Conservation (phyloP, 2,329 filamentous ascomycete species). For the Neonectria punicea region DNA sequence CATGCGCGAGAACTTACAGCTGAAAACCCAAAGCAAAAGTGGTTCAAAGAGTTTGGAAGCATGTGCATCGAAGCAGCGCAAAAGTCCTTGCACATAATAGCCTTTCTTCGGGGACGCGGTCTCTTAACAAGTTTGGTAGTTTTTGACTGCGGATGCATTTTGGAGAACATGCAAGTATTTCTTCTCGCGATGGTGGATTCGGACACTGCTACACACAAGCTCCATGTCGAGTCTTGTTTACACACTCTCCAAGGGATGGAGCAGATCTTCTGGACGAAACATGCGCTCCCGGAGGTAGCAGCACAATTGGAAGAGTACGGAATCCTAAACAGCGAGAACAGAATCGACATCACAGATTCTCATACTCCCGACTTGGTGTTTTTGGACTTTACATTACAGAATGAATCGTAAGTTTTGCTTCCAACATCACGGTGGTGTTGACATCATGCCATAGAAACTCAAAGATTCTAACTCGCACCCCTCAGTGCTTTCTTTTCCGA, state of each 20-base stretch:
- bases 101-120: slow-evolving; percentile 3
- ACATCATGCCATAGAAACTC: neutral
- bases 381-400: slow-evolving; percentile 13
- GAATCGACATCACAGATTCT: neutral
- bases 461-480: neutral
- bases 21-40: slow-evolving; percentile 6
- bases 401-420: slow-evolving; percentile 13
- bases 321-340: slow-evolving; percentile 7
- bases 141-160: slow-evolving; percentile 16
- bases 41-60: slow-evolving; percentile 11
- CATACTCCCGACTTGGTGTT: slow-evolving; percentile 8
- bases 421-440: neutral
- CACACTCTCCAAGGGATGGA: slow-evolving; percentile 22
- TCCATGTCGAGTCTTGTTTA: slow-evolving; percentile 9
- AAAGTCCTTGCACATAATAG: slow-evolving; percentile 16
- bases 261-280: slow-evolving; percentile 23
- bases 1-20: neutral
- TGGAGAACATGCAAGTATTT: slow-evolving; percentile 24
- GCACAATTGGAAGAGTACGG: slow-evolving; percentile 23
- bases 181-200: slow-evolving; percentile 7
- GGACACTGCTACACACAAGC: neutral
- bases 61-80: slow-evolving; percentile 13
- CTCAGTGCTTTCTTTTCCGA: slow-evolving; percentile 10
- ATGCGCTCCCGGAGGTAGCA: slow-evolving; percentile 15
- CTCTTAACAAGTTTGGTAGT: slow-evolving; percentile 12